Base-by-base conservation (phyloP, 768 basidiomycete genomes). In the Suillus placidus region DNA sequence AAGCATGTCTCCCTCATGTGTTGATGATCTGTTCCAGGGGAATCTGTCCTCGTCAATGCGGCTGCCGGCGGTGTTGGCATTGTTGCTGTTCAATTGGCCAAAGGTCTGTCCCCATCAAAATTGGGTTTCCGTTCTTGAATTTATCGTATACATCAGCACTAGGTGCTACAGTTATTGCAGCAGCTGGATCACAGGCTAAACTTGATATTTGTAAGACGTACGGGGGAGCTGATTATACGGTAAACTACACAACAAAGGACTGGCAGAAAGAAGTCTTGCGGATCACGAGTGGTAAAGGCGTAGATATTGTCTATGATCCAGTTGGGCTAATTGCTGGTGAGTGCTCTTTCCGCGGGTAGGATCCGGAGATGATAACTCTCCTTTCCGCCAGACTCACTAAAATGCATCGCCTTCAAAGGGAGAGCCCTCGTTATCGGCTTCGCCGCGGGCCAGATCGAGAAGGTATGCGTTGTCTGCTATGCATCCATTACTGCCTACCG, bases 11-110 rank as follows among this genome's bases (percentile, higher is more conserved):
- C 49, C 43, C 51, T 64, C 34, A 62, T 26, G 61, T 23, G 13
- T 32, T n/a, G n/a, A 56, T 30, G 32, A 26, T 62, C 55, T 18
- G 57, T 49, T 40, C 9, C 58, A 92, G 92, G 92, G 26, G 97
- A 98, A 79, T 95, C 91, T 87, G 87, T 97, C 4, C 87, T 99
- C 3, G 89, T 99, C 5, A 94, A 94, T 60, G 97, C 95, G 8
- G 93, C 93, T n/a, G 97, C 96, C 1, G 97, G 97, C 4, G 97
- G 95, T 14, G 95, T 99, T 6, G 96, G 96, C 0, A 88, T 97
- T 60, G 88, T 90, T 7, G 96, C 97, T 8, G 88, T 95, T 20
- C 97, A 98, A 74, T 84, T 98, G 62, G 96, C 94, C 26, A 97
- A 97, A 85, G 89, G 94, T 93, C 40, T 43, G 74, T 68, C 26